Evolutionary conservation across 768 basidiomycete species (phyloP).

Genomic region (Holtermannia corniformis): DNA sequence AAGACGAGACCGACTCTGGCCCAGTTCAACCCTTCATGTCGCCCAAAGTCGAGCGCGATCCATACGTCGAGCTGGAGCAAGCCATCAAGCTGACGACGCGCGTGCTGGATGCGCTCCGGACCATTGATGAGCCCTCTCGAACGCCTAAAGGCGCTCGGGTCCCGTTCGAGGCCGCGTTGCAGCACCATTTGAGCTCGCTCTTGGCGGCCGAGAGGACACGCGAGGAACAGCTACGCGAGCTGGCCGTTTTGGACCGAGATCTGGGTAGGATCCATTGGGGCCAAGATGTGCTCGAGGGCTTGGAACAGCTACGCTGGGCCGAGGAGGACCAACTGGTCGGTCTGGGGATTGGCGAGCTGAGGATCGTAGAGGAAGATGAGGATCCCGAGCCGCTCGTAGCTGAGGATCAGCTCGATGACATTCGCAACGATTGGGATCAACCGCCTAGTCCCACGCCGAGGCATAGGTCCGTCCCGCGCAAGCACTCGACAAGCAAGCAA

Average conservation of each 20-base stretch:
- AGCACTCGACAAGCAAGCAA: not conserved
- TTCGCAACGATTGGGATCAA: not conserved
- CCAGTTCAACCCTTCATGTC: not conserved
- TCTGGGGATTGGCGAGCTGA: not conserved
- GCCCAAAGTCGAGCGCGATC: not conserved
- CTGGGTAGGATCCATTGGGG: not conserved
- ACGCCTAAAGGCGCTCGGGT: not conserved
- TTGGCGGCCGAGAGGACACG: conserved; percentile 4
- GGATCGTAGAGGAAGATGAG: not conserved
- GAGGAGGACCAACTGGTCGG: too few relatives aligned
- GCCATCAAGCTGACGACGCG: not conserved
- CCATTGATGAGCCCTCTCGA: too few relatives aligned
- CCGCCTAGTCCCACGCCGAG: not conserved
- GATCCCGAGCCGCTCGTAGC: not conserved
- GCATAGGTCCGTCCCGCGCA: not conserved
- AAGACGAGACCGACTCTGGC: not conserved
- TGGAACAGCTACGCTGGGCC: not conserved
- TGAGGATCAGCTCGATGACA: not conserved
- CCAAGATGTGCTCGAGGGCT: not conserved
- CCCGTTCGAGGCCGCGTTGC: not conserved
- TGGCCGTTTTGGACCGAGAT: conserved; percentile 1
- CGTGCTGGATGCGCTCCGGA: not conserved
- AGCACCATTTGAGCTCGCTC: conserved; percentile 8
- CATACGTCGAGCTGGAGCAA: not conserved
- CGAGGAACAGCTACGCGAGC: conserved; percentile 10